phyloP scores from a whole-genome alignment of 179 eudicot species.

The Nepenthes alata region DNA sequence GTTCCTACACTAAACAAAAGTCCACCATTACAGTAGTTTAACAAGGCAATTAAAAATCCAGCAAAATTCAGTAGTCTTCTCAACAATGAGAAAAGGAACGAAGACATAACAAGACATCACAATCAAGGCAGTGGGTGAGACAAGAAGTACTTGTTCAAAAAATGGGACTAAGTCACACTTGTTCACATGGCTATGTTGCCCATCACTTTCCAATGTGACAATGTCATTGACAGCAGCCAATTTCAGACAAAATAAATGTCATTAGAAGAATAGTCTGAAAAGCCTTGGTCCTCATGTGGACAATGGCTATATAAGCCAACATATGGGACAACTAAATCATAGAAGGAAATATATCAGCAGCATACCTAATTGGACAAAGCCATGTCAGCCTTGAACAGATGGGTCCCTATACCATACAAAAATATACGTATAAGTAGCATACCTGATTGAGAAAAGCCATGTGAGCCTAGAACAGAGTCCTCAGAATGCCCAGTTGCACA shows the following conservation, averaged over 20 bases:
- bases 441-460: too few relatives aligned
- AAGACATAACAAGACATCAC: background rate
- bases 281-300: too few relatives aligned
- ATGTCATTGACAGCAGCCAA: background rate
- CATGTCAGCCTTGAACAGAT: background rate
- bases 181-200: background rate
- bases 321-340: too few relatives aligned
- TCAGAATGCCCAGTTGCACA: too few relatives aligned
- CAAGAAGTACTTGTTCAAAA: background rate
- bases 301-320: too few relatives aligned
- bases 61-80: too few relatives aligned
- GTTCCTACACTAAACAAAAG: too few relatives aligned
- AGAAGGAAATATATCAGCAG: background rate
- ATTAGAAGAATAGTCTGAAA: too few relatives aligned
- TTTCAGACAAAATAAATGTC: background rate
- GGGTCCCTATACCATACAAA: background rate
- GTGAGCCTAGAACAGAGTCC: background rate
- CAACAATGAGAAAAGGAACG: too few relatives aligned
- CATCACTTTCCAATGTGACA: background rate
- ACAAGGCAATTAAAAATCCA: too few relatives aligned
- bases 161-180: background rate
- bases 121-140: background rate
- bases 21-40: too few relatives aligned
- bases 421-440: too few relatives aligned
- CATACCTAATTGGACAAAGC: background rate